phyloP scores from a whole-genome alignment of 2,329 filamentous ascomycete species.

The Capronia americana region DNA sequence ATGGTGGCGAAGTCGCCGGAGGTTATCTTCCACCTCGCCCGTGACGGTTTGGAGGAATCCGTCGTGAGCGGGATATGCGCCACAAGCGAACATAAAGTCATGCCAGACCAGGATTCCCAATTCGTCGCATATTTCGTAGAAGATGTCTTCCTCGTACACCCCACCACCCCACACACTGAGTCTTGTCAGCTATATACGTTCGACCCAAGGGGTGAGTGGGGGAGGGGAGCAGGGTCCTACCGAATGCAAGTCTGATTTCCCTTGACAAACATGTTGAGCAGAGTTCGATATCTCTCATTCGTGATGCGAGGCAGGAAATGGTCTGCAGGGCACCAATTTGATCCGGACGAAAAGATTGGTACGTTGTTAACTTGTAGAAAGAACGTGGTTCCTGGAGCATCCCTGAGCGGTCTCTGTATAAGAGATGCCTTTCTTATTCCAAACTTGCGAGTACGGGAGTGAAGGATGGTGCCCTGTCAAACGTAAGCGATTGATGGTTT shows the following conservation, averaged over 20 bases:
- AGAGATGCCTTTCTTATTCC: background rate
- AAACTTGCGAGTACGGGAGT: no score
- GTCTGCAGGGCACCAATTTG: constrained; percentile 70
- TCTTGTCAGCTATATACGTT: no score
- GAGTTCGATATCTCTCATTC: constrained; percentile 61
- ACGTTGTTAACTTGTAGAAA: constrained; percentile 70
- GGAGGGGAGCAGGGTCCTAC: no score
- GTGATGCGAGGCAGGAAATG: constrained; percentile 63
- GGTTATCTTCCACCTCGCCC: constrained; percentile 26
- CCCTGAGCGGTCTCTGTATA: background rate
- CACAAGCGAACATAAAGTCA: constrained; percentile 85
- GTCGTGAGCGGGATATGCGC: constrained; percentile 59
- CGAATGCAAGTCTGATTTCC: background rate
- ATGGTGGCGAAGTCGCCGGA: constrained; percentile 77
- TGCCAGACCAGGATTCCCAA: constrained; percentile 84
- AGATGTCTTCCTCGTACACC: constrained; percentile 75
- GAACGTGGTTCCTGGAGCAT: constrained; percentile 63
- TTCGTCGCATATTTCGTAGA: constrained; percentile 79
- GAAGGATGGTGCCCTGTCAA: no score
- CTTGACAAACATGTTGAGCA: constrained; percentile 54
- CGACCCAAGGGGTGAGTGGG: no score
- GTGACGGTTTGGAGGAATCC: background rate
- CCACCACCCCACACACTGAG: constrained; percentile 76
- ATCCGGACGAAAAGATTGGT: constrained; percentile 70
- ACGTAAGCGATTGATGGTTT: background rate